These are phyloP conservation scores for Thermothielavioides terrestris DNA, from an alignment of 495 filamentous ascomycete species.

Conservation along the genomic window DNA sequence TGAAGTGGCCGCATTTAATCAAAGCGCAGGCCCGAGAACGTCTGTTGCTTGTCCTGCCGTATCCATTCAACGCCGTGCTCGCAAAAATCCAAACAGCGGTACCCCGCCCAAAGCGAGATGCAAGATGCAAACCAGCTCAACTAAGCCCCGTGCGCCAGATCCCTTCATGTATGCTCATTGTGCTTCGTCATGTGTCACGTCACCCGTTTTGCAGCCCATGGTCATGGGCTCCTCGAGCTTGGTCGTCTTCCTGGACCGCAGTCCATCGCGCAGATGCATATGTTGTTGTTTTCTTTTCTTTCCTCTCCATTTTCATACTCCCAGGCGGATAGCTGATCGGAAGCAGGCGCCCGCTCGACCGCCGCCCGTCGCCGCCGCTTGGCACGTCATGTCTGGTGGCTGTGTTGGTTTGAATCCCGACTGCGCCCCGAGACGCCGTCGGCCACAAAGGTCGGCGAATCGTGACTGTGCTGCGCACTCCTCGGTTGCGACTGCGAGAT, in stretches of 20 bases:
- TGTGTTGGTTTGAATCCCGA: constrained; percentile 2
- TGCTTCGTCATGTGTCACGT: neutral
- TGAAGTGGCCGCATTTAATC: neutral
- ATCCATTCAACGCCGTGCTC: constrained; percentile 12
- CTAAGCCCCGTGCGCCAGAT: neutral
- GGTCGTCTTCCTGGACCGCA: neutral
- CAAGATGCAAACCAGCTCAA: neutral
- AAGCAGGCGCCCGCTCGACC: no score
- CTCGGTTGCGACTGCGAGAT: constrained; percentile 21
- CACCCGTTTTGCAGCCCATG: neutral
- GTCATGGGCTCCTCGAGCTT: neutral
- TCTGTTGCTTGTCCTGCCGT: neutral
- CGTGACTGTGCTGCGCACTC: constrained; percentile 8
- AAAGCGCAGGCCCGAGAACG: neutral
- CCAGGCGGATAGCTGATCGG: no score
- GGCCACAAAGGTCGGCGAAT: constrained; percentile 20
- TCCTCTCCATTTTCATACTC: neutral
- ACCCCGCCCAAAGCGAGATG: neutral
- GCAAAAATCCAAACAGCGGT: neutral
- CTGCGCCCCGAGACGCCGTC: constrained; percentile 24
- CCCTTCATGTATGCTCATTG: neutral
- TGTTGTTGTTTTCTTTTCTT: neutral
- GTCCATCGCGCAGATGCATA: neutral
- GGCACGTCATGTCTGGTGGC: neutral
- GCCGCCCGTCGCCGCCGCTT: no score